Evolutionary conservation across 1,284 basidiomycete species (phyloP).

Genomic region (Tremellales sp.): DNA sequence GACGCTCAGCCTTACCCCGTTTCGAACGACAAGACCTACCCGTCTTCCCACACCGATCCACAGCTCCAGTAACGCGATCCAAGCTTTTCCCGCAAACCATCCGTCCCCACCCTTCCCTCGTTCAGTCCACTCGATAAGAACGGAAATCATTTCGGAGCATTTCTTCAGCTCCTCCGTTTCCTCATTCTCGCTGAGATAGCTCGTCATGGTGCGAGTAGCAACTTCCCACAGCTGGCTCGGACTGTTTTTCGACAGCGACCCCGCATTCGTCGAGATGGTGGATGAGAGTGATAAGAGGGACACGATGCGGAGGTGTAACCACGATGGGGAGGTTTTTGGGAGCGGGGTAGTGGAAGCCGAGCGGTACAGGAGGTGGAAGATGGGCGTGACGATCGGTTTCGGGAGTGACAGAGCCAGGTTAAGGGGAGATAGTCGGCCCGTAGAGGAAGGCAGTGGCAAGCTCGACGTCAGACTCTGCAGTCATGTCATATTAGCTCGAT

Average conservation of each 20-base stretch:
- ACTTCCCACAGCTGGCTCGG: conserved; percentile 20
- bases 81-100: conserved; percentile 33
- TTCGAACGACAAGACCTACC: conserved; percentile 19
- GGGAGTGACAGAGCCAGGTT: conserved; percentile 13
- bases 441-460: too few relatives aligned
- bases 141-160: conserved; percentile 16
- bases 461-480: too few relatives aligned
- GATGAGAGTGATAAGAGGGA: conserved; percentile 10
- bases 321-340: conserved; percentile 1
- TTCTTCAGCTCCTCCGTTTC: conserved; percentile 11
- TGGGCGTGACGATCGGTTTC: conserved; percentile 1
- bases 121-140: conserved; percentile 24
- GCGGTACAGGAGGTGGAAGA: conserved; percentile 18
- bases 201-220: conserved; percentile 10
- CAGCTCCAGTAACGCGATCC: conserved; percentile 34
- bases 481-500: too few relatives aligned
- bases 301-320: conserved; percentile 12
- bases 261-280: conserved; percentile 5
- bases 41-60: conserved; percentile 42
- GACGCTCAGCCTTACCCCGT: conserved; percentile 5
- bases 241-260: conserved; percentile 8
- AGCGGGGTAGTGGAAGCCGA: background rate
- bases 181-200: conserved; percentile 7
- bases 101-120: conserved; percentile 8
- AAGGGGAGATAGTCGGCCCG: conserved; percentile 13